A percentile compares a stretch with the other conserved stretches of the same genome.
These are phyloP conservation scores for Trichocomaceae sp. DNA, from an alignment of 2,329 filamentous ascomycete species.

Conservation along the genomic window DNA sequence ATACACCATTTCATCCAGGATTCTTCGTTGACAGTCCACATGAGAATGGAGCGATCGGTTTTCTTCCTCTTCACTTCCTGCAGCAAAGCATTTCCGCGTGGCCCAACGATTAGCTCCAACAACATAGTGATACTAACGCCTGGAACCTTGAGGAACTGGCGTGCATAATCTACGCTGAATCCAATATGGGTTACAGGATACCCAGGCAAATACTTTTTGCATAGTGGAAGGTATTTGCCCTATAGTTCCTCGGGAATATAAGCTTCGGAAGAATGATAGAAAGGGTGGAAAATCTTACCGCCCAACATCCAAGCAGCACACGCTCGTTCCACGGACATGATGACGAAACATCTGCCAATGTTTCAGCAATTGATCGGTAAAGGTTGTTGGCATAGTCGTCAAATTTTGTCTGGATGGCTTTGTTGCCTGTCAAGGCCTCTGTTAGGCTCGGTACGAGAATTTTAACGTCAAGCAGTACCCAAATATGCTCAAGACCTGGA, in stretches of 20 bases:
- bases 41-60: constrained; percentile 57
- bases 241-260: not conserved
- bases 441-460: constrained; percentile 33
- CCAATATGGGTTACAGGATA: constrained; percentile 38
- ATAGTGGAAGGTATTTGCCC: constrained; percentile 59
- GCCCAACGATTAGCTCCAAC: constrained; percentile 62
- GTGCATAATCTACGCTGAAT: constrained; percentile 53
- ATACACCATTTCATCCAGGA: constrained; percentile 78
- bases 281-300: constrained; percentile 38
- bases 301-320: constrained; percentile 77
- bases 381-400: constrained; percentile 53
- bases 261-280: not conserved
- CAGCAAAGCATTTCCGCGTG: constrained; percentile 61
- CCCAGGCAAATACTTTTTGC: constrained; percentile 45
- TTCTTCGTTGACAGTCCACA: constrained; percentile 82
- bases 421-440: constrained; percentile 6
- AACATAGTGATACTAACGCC: constrained; percentile 73
- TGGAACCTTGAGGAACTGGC: constrained; percentile 60
- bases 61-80: constrained; percentile 34
- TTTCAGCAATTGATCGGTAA: constrained; percentile 59
- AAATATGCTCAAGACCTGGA: constrained; percentile 61
- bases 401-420: constrained; percentile 17
- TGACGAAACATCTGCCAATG: constrained; percentile 50
- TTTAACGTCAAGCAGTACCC: constrained; percentile 86
- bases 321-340: constrained; percentile 62